phyloP scores from a whole-genome alignment of 495 filamentous ascomycete species.

The Neurospora tetraspora region DNA sequence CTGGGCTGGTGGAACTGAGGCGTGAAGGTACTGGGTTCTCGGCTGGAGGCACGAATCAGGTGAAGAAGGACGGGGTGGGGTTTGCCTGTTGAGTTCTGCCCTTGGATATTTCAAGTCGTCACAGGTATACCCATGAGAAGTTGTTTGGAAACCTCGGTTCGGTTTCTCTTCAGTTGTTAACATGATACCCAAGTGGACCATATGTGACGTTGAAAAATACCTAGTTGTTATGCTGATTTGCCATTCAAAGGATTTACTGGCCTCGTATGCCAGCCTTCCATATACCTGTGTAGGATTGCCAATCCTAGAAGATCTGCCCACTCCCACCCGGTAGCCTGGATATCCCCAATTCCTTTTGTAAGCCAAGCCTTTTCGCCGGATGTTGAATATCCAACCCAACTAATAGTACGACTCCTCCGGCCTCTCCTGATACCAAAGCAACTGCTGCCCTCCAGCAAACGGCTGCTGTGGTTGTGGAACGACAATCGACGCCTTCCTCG shows the following conservation, averaged over 20 bases:
- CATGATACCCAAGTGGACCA: neutral
- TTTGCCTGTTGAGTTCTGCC: constrained; percentile 60
- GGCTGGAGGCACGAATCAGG: constrained; percentile 69
- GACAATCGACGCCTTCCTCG: neutral
- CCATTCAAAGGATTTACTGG: neutral
- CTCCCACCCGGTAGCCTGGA: neutral
- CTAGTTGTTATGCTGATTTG: neutral
- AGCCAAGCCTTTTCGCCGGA: neutral
- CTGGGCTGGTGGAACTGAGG: constrained; percentile 74
- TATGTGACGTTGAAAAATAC: neutral
- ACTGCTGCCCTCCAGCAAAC: neutral
- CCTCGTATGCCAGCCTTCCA: neutral
- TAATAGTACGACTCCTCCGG: neutral
- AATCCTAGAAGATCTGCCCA: neutral
- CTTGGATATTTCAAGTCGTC: neutral
- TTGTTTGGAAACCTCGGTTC: neutral
- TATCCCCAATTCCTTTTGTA: neutral
- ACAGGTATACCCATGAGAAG: neutral
- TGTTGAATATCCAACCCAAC: neutral
- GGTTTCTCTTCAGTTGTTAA: neutral
- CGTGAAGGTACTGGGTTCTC: constrained; percentile 93
- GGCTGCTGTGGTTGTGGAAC: neutral
- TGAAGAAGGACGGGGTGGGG: constrained; percentile 66
- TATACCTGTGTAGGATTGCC: neutral
- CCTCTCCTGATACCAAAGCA: neutral